phyloP scores from a whole-genome alignment of 805 yeast genomes.

The Metschnikowia lunata region DNA sequence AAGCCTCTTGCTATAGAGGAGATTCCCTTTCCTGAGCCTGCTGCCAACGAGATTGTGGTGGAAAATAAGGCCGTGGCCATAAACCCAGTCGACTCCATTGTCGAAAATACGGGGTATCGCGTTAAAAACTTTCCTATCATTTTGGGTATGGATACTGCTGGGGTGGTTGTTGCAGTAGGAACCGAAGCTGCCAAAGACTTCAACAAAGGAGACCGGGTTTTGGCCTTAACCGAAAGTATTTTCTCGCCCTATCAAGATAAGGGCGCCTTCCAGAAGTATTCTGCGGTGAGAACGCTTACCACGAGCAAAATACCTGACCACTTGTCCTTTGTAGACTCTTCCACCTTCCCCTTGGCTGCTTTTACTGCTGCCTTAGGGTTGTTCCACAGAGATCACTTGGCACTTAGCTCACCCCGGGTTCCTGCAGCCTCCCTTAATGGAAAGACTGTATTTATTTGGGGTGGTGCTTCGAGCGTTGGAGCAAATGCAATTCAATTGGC shows the following conservation, averaged over 20 bases:
- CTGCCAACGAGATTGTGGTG: conserved; percentile 7
- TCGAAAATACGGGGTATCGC: conserved; percentile 6
- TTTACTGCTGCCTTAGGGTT: conserved; percentile 8
- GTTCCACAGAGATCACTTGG: conserved; percentile 6
- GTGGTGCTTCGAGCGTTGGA: conserved; percentile 14
- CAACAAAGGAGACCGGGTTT: conserved; percentile 8
- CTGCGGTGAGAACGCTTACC: conserved; percentile 6
- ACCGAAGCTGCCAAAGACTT: conserved; percentile 1
- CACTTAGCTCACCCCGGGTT: conserved; percentile 4
- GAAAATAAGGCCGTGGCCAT: conserved; percentile 8
- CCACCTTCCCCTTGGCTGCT: conserved; percentile 6
- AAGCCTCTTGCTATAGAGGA: conserved; percentile 1
- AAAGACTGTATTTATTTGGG: conserved; percentile 11
- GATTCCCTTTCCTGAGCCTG: conserved; percentile 3
- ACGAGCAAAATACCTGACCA: conserved; percentile 4
- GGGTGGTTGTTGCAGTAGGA: conserved; percentile 7
- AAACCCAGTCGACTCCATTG: conserved; percentile 8
- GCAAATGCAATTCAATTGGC: conserved; percentile 11
- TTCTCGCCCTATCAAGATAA: conserved; percentile 11
- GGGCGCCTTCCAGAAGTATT: conserved; percentile 10
- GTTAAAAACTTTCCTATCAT: conserved; percentile 8
- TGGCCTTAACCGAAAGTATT: conserved; percentile 9
- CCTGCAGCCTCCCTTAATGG: not conserved
- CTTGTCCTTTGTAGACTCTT: conserved; percentile 7
- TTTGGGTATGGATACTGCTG: conserved; percentile 10